Evolutionary conservation across 1,284 basidiomycete species (phyloP), one percentile per base, ranked within the genome.

Genomic region (Cerioporus squamosus): DNA sequence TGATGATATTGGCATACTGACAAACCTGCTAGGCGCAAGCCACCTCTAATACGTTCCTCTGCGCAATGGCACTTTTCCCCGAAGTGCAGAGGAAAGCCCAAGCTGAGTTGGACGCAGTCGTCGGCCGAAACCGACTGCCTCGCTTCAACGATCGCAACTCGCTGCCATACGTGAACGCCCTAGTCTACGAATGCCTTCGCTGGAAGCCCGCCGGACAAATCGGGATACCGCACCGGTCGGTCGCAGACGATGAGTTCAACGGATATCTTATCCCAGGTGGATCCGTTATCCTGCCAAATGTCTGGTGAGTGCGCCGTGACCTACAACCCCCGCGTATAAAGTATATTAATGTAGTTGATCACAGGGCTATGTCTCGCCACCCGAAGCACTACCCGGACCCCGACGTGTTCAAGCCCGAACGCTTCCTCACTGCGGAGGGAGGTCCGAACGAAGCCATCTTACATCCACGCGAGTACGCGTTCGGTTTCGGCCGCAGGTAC

Each of bases 31-130:
- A 47, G 46, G 31, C 15, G 10, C 18, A 17, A 14, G 31, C 46
- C 17, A n/a, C 26, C 10, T 10, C 31, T 9, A 17, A 10, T 15
- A 20, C 39, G 10, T 61, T 61, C 45, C 57, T 70, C 23, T 56
- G 63, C 8, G 66, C 66, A 10, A 68, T 73, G 67, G 51, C 59
- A 14, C 46, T 60, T 1, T 49, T 67, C 42, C 68, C 70, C 1
- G 64, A 68, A 8, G 64, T 68, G 1, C 67, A 67, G 44, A 22
- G 22, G 17, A 63, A 57, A 42, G 68, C 69, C 5, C 74, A 75
- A 33, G 55, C 59, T 2, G 71, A 76, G 53, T 51, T 74, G 14
- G 73, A 74, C 44, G 14, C 49, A 0, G 57, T 70, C 17, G 44
- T 69, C 1, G 65, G 68, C 8, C 38, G 50, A 12, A 22, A 45